A percentile compares a stretch with the other conserved stretches of the same genome.
phyloP scores from a whole-genome alignment of 2,329 filamentous ascomycete species.

The Stachybotrys chartarum region DNA sequence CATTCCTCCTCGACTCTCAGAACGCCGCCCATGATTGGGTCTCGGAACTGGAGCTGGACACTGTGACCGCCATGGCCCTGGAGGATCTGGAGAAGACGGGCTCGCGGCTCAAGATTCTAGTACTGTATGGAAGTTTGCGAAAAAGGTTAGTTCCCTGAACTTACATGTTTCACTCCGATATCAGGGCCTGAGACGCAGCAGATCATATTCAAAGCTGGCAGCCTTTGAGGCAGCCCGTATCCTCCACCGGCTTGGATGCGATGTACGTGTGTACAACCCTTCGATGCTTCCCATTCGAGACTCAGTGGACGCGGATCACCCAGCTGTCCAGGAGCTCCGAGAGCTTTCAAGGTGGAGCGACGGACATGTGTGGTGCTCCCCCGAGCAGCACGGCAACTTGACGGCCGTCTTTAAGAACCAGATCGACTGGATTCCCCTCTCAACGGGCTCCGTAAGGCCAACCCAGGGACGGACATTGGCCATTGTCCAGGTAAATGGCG shows the following conservation, averaged over 20 bases:
- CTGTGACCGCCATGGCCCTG: slow-evolving; percentile 40
- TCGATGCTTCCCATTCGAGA: slow-evolving; percentile 51
- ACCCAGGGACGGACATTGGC: slow-evolving; percentile 57
- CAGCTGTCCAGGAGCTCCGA: slow-evolving; percentile 54
- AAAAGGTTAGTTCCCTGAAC: slow-evolving; percentile 15
- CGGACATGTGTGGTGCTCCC: slow-evolving; percentile 56
- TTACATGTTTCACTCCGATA: no score
- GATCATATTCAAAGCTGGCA: slow-evolving; percentile 51
- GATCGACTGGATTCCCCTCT: slow-evolving; percentile 61
- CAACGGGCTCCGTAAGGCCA: slow-evolving; percentile 50
- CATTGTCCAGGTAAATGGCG: slow-evolving; percentile 55
- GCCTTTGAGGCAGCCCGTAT: slow-evolving; percentile 53
- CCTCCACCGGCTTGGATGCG: slow-evolving; percentile 54
- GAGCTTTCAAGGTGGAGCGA: slow-evolving; percentile 55
- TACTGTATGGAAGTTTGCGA: slow-evolving; percentile 52
- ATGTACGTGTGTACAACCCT: slow-evolving; percentile 55
- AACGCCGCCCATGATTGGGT: slow-evolving; percentile 43
- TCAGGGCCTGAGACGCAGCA: background rate
- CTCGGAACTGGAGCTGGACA: slow-evolving; percentile 43
- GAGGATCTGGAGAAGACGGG: slow-evolving; percentile 27
- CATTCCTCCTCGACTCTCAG: slow-evolving; percentile 40
- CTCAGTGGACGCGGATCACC: slow-evolving; percentile 44
- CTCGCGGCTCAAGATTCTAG: slow-evolving; percentile 43
- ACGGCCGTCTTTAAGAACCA: slow-evolving; percentile 61
- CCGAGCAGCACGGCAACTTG: slow-evolving; percentile 58